Conservation (phyloP, 768 basidiomycete species). For the Russula ochroleuca region DNA sequence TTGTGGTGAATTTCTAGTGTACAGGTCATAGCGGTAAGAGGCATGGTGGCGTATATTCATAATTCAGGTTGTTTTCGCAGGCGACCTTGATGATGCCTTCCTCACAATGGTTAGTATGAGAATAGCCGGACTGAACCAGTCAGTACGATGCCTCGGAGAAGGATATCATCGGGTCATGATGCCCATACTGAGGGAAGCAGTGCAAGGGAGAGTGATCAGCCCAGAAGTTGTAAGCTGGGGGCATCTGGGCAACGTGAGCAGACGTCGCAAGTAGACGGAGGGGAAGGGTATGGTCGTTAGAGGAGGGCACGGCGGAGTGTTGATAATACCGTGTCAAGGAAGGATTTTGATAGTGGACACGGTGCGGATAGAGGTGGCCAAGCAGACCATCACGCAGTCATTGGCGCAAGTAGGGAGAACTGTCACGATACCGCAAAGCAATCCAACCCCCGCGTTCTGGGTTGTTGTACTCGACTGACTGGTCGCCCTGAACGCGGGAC, state of each 20-base stretch:
- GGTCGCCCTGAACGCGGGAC: neutral
- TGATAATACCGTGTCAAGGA: neutral
- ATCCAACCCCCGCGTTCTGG: neutral
- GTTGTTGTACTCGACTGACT: neutral
- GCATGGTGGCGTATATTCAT: neutral
- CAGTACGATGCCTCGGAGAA: neutral
- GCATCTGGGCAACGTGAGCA: neutral
- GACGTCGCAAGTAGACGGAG: neutral
- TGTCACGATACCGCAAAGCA: neutral
- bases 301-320: neutral
- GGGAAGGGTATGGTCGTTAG: neutral
- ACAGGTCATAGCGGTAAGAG: neutral
- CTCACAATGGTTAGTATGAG: neutral
- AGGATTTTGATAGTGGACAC: neutral
- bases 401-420: neutral
- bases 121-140: neutral
- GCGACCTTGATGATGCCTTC: neutral
- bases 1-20: neutral
- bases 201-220: neutral
- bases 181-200: neutral
- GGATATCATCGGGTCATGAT: neutral
- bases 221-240: neutral
- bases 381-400: neutral
- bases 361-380: no score
- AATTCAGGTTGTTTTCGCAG: neutral